Conservation (phyloP, 352 stramenopile genomes). For the Pythium monospermum region DNA sequence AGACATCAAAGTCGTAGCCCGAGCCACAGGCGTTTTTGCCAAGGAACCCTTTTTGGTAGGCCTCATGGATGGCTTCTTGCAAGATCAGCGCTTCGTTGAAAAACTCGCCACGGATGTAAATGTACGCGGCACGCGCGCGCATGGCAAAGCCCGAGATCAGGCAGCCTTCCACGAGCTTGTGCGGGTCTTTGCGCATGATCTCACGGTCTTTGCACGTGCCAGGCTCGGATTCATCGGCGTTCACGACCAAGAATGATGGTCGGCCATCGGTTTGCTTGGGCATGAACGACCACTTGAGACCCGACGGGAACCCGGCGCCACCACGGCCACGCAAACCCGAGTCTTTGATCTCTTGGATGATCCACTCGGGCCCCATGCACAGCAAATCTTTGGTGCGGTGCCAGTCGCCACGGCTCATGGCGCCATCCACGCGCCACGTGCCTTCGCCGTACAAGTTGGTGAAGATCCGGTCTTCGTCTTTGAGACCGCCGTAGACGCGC, state of each 20-base stretch:
- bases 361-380: slow-evolving; percentile 99
- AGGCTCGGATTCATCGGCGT: slow-evolving; percentile 98
- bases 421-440: slow-evolving; percentile 83
- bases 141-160: slow-evolving; percentile 98
- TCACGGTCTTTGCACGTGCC: slow-evolving; percentile 99
- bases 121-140: slow-evolving; percentile 98
- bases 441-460: slow-evolving; percentile 99
- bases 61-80: slow-evolving; percentile 99
- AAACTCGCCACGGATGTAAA: slow-evolving; percentile 99
- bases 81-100: slow-evolving; percentile 99
- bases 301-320: slow-evolving; percentile 97
- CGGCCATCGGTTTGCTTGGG: slow-evolving; percentile 98
- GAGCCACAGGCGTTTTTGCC: slow-evolving; percentile 96
- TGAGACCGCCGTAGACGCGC: slow-evolving; percentile 92
- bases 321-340: slow-evolving; percentile 96
- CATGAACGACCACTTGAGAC: slow-evolving; percentile 99
- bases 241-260: slow-evolving; percentile 99
- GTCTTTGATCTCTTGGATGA: slow-evolving; percentile 99
- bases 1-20: slow-evolving; percentile 99
- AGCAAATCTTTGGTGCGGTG: slow-evolving; percentile 96
- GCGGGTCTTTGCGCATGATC: slow-evolving; percentile 99
- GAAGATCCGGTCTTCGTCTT: slow-evolving; percentile 99
- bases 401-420: slow-evolving; percentile 96
- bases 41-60: slow-evolving; percentile 95
- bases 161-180: slow-evolving; percentile 99